Percentiles rank a stretch among this genome's conserved stretches.
phyloP scores from a whole-genome alignment of 495 filamentous ascomycete genomes.

The Haplographium delicatum region DNA sequence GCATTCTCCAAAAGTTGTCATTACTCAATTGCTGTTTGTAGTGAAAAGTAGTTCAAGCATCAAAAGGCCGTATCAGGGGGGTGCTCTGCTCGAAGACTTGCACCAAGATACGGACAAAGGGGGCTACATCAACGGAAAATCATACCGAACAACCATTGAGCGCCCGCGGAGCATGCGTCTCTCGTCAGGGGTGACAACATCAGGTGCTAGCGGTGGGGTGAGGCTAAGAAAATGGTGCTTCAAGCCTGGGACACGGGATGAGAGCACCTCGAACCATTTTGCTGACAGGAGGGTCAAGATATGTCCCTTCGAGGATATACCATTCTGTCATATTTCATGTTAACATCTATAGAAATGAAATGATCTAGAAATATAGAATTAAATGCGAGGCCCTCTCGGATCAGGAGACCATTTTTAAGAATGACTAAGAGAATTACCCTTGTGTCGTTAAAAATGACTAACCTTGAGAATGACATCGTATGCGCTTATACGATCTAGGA shows the following conservation, averaged over 20 bases:
- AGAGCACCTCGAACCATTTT: constrained; percentile 80
- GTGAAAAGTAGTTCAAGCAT: too few relatives aligned
- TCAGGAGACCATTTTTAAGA: too few relatives aligned
- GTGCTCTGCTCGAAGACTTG: too few relatives aligned
- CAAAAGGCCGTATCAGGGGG: too few relatives aligned
- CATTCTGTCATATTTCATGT: constrained; percentile 75
- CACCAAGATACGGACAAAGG: too few relatives aligned
- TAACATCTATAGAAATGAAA: too few relatives aligned
- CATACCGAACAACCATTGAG: constrained; percentile 83
- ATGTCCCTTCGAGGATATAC: constrained; percentile 76
- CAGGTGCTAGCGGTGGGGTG: constrained; percentile 58
- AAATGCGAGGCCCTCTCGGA: neutral
- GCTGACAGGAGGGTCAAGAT: constrained; percentile 79
- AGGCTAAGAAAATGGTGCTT: constrained; percentile 74
- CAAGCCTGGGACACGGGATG: constrained; percentile 57
- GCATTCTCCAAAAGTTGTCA: too few relatives aligned
- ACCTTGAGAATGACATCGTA: constrained; percentile 72
- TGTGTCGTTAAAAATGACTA: too few relatives aligned
- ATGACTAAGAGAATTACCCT: too few relatives aligned
- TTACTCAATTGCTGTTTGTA: too few relatives aligned
- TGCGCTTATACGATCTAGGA: constrained; percentile 93
- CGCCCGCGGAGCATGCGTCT: constrained; percentile 55
- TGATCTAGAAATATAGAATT: neutral
- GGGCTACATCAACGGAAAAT: too few relatives aligned
- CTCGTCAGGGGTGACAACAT: constrained; percentile 43